Evolutionary conservation across 1,139 yeast species (phyloP).

Genomic region (Hyphopichia wangnamkhiaoensis): DNA sequence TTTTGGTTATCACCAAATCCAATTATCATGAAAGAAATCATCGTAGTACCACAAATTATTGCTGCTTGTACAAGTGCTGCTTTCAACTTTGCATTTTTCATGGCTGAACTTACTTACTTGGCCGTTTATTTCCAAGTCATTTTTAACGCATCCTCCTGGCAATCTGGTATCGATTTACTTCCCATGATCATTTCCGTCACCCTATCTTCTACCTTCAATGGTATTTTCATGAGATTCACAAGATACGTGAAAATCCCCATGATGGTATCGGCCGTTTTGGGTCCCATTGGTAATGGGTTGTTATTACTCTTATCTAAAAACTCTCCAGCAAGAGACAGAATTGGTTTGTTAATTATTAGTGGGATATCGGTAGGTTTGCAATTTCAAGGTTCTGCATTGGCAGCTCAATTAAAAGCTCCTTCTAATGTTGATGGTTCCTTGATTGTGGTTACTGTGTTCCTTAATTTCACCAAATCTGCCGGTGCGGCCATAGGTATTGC

Average conservation of each 20-base stretch:
- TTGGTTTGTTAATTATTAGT: constrained; percentile 54
- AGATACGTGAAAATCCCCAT: constrained; percentile 51
- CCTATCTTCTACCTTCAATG: constrained; percentile 46
- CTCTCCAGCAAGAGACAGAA: constrained; percentile 37
- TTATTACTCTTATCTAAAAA: constrained; percentile 39
- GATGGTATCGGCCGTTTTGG: constrained; percentile 42
- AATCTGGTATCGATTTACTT: constrained; percentile 58
- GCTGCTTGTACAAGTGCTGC: constrained; percentile 40
- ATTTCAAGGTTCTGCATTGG: constrained; percentile 52
- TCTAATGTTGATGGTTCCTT: constrained; percentile 48
- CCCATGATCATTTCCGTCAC: constrained; percentile 57
- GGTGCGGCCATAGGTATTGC: constrained; percentile 53
- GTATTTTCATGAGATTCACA: constrained; percentile 46
- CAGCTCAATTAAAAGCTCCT: constrained; percentile 60
- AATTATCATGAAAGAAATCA: constrained; percentile 44
- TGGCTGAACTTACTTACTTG: constrained; percentile 44
- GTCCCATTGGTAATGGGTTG: constrained; percentile 56
- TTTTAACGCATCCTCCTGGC: constrained; percentile 47
- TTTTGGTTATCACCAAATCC: constrained; percentile 48
- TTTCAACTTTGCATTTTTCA: constrained; percentile 45
- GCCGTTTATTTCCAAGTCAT: constrained; percentile 61
- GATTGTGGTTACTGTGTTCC: constrained; percentile 49
- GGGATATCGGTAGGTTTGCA: constrained; percentile 59
- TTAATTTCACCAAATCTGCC: constrained; percentile 46
- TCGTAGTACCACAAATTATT: constrained; percentile 35